Evolutionary conservation across 1,284 basidiomycete species (phyloP), one percentile per base, ranked within the genome.

Genomic region (Bondarzewia mesenterica): DNA sequence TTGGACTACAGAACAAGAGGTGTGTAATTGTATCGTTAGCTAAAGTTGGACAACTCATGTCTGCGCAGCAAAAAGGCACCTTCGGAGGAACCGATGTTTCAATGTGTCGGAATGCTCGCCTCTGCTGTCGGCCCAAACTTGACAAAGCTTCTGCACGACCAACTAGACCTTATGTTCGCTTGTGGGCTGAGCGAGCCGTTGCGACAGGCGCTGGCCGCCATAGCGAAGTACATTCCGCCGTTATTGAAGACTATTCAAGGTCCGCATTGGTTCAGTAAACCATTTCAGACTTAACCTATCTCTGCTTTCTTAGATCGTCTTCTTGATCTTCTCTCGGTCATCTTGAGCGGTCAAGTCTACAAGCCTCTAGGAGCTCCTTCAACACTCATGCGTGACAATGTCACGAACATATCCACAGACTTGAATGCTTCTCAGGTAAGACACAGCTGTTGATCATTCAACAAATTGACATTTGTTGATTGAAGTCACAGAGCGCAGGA

Each of bases 21-120:
- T 92, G 58, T 54, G 80, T 67, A 35, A 25, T 39, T 41, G 22
- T 36, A 18, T 18, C 42, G n/a, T 50, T 50, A 53, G n/a, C 42
- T 42, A 18, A 37, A 40, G 39, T 15, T 1, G 46, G 54, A 47
- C 46, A n/a, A n/a, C 60, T 52, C 48, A 52, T 43, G 38, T 35
- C 23, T 5, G 14, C 36, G 42, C 60, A 92, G 92, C 41, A 92
- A 88, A 65, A 98, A 95, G 75, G 89, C 91, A 2, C 89, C 90
- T 4, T 85, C 89, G 14, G 95, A 98, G 67, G 92, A 92, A 53
- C 90, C 95, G 0, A 94, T 99, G 55, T 99, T 99, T 63, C 91
- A 98, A 71, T 99, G 96, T 65, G 81, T 99, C 44, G 93, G 93
- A 29, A 94, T 98, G 90, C 74, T 99, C 45, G 93, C 94, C 1